These are phyloP conservation scores for Zizania latifolia DNA, from an alignment of 176 grass and related monocot species.

Conservation along the genomic window DNA sequence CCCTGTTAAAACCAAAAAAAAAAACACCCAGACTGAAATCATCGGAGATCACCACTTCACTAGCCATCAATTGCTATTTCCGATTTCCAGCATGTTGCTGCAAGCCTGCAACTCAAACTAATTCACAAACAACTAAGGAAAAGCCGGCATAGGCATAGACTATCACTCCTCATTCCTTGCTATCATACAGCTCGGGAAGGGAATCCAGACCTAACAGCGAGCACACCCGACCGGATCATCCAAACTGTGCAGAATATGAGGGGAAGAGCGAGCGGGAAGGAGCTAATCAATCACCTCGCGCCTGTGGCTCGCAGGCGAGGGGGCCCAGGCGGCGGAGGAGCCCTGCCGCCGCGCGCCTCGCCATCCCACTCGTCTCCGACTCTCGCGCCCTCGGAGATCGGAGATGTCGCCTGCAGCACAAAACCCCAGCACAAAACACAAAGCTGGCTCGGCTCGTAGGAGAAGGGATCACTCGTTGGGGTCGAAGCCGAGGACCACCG, in stretches of 20 bases:
- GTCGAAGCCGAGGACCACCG: too few relatives aligned
- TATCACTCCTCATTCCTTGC: not conserved
- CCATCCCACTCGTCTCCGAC: not conserved
- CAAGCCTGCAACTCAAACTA: not conserved
- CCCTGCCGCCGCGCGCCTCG: slow-evolving; percentile 12
- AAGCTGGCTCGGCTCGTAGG: too few relatives aligned
- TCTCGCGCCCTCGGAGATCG: not conserved
- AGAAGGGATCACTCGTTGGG: too few relatives aligned
- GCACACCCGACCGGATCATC: not conserved
- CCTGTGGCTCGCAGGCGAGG: not conserved
- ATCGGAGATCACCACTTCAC: too few relatives aligned
- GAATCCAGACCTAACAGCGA: too few relatives aligned
- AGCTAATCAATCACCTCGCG: slow-evolving; percentile 18
- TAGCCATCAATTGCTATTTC: not conserved
- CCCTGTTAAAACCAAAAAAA: not conserved
- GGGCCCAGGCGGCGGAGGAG: slow-evolving; percentile 18
- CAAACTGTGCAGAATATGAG: not conserved
- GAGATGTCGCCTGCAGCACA: too few relatives aligned
- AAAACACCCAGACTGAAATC: not conserved
- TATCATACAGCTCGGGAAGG: too few relatives aligned
- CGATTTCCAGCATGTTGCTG: not conserved
- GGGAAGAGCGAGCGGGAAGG: not conserved
- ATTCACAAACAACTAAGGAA: not conserved
- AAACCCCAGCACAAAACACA: too few relatives aligned
- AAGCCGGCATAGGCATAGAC: not conserved